Base-by-base conservation (phyloP, 2,329 filamentous ascomycete species). In the Aotearoamyces nothofagi region DNA sequence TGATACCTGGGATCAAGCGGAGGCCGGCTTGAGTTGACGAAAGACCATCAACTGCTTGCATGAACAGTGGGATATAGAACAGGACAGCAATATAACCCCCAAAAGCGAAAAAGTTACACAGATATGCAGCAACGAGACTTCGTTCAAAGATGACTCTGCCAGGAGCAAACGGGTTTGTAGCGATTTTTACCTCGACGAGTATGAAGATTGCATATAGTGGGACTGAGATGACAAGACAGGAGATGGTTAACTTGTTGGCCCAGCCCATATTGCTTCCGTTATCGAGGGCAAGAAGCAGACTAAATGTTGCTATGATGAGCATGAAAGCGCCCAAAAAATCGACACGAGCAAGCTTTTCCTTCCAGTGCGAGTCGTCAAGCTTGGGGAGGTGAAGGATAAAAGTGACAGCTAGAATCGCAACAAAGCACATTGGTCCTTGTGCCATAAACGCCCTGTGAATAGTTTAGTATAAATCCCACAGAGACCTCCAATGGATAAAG, bases 1-100 rank as follows among this genome's bases (percentile, higher is more conserved):
- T 23, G 38, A 81, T 78, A 30, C 61, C 61, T 0, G 81, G 79
- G 17, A 87, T 55, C 11, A 87, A 61, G 17, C 72, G 56, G 1
- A 77, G 34, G 1, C 78, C 78, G 4, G 78, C 68, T 30, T 59
- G 50, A 0, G 74, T 72, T 1, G 80, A 74, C 4, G 63, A 65
- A 14, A 72, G 54, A 4, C 68, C 69, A 27, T 76, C 60, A 1
- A 77, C 73, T 4, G 75, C 78, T 51, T 87, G 81, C 52, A 79
- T 81, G 52, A 78, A 82, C 2, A 87, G 57, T 1, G 80, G 78
- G n/a, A 81, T 56, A 52, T 80, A 81, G 56, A 82, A 86, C 4
- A 78, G 39, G 1, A 62, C 55, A 0, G 67, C 62, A 23, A 90
- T 54, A 35, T 61, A 54, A 9, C 66, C 72, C 1, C 61, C 69